Evolutionary conservation across 2,329 filamentous ascomycete species (phyloP), one percentile per base, ranked within the genome.

Genomic region (Helotiales sp.): DNA sequence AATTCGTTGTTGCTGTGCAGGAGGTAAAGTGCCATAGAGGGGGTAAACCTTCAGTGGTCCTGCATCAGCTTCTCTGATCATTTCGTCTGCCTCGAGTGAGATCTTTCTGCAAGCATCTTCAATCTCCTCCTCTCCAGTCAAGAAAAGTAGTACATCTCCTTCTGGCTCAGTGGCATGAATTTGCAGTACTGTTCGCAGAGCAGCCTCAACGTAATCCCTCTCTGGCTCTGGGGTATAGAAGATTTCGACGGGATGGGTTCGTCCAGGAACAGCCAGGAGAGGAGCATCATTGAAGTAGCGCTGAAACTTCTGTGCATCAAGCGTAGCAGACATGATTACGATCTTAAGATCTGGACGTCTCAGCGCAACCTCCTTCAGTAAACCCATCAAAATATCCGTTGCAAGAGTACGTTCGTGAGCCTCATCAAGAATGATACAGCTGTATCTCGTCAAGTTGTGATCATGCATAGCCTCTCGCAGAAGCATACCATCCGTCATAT

Each of bases 401-500:
- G 95, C 93, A 69, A 99, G 89, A 0, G 96, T 99, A 79, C 96
- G 89, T 81, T 99, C 96, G 88, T 99, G 96, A 63, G 96, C 96
- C 80, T 99, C 96, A 79, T 99, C 96, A 69, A 99, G 90, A 80
- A 99, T 98, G 78, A 99, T 98, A 76, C 93, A 96, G 84, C 93
- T 96, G 82, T 99, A 99, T 63, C 94, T 91, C 60, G 87, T 90
- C 81, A 99, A 88, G 74, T 96, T 87, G 77, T 94, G 92, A 79
- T 99, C 96, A 80, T 97, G 90, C 90, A 99, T 97, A 65, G 96
- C 94, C 81, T 99, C 96, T 76, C 96, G 86, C 76, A 98, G 85
- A 75, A 99, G 89, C 91, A 99, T 98, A 87, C 96, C 96, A 77
- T 99, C 96, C 52, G 96, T 99, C 96, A 99, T 99, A 84, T 99